Evolutionary conservation across 2,329 filamentous ascomycete genomes (phyloP), one percentile per base, ranked within the genome.

Genomic region (Ceratocystis huliohia): DNA sequence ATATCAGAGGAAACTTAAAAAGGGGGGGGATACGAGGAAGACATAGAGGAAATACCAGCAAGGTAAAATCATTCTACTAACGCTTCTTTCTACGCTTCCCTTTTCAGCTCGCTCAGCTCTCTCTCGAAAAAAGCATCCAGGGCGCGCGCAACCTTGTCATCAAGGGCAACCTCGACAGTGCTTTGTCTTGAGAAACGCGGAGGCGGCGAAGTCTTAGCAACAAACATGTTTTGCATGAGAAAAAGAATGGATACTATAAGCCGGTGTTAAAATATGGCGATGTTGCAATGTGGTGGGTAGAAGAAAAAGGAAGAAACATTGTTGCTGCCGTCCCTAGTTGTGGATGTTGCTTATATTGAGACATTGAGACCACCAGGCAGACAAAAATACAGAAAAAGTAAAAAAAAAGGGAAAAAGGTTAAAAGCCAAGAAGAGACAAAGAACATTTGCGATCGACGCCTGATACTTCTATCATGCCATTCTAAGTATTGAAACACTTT

Each of bases 201-300:
- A 57, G 53, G 53, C 53, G 53, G 53, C 53, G 28, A 57, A 57
- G 53, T 33, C 53, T 17, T 8, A 33, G 53, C 53, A 15, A 57
- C 53, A 57, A 57, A 57, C 53, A 57, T 57, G 53, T 57, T 57
- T 57, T 57, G 53, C 15, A 57, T 57, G 53, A 57, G 25, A 30
- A 30, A 15, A 57, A 22, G 20, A n/a, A 50, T 3, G 37, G 37
- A 13, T 41, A 13, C 10, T 13, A 13, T 13, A 57, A 33, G 13
- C 22, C 15, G 22, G n/a, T 22, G 25, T 33, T 57, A 33, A 57
- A 33, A 30, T 57, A 57, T 25, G 25, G 15, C 17, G 22, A 13
- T 28, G 25, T 20, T 2, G 10, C 6, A 56, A 25, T 15, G 13
- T 15, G 22, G 20, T 20, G 50, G 50, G 20, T 22, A 17, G 22